phyloP scores from a whole-genome alignment of 1,284 basidiomycete genomes.

The Entoloma clypeatum region DNA sequence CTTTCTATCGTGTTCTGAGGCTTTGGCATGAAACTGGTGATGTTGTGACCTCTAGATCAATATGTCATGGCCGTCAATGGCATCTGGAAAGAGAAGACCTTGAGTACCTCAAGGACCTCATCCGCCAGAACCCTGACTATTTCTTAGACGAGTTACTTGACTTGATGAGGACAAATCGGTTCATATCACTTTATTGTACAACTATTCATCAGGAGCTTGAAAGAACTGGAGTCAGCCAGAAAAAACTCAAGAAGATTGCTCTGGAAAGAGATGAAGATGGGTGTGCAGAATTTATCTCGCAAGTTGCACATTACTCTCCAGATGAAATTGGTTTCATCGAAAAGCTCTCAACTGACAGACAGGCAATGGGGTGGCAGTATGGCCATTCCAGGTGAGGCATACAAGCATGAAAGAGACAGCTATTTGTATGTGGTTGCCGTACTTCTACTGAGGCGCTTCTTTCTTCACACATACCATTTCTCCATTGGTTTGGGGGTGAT shows the following conservation, averaged over 20 bases:
- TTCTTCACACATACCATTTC: too few relatives aligned
- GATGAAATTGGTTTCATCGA: constrained; percentile 28
- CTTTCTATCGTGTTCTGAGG: constrained; percentile 22
- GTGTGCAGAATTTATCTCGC: constrained; percentile 17
- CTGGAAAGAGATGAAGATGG: constrained; percentile 19
- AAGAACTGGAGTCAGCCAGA: constrained; percentile 17
- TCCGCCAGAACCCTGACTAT: constrained; percentile 23
- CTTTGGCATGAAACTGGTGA: constrained; percentile 25
- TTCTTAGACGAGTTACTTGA: constrained; percentile 29
- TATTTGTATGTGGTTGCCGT: too few relatives aligned
- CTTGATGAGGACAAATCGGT: constrained; percentile 24
- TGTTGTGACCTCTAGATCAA: constrained; percentile 7
- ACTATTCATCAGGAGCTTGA: constrained; percentile 25
- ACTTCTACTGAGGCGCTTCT: too few relatives aligned
- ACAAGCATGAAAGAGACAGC: too few relatives aligned
- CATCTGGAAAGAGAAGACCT: constrained; percentile 22
- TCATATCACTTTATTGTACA: constrained; percentile 28
- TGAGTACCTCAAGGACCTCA: constrained; percentile 23
- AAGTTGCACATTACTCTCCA: constrained; percentile 22
- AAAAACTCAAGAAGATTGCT: constrained; percentile 23
- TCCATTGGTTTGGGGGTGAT: too few relatives aligned
- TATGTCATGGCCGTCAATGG: constrained; percentile 16
- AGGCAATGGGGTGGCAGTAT: not conserved
- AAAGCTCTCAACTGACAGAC: constrained; percentile 20
- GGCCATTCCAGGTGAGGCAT: too few relatives aligned